Conservation (phyloP, 1,284 basidiomycete genomes). For the Puccinia novopanici region DNA sequence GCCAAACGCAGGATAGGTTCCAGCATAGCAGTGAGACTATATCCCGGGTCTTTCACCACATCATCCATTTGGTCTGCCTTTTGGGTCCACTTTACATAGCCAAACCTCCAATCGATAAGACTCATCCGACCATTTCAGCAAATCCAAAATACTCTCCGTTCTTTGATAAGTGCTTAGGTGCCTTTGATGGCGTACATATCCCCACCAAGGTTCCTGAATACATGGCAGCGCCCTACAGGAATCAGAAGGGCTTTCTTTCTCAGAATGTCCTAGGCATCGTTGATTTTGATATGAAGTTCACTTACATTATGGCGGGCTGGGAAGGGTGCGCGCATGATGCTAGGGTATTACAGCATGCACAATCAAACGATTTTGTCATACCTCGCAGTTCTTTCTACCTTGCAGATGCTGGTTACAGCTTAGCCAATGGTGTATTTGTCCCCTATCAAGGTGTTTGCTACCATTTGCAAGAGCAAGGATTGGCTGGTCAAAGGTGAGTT, state of each 20-base stretch:
- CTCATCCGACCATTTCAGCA: neutral
- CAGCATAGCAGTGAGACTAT: constrained; percentile 4
- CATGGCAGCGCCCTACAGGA: constrained; percentile 54
- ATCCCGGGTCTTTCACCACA: neutral
- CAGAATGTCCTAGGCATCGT: constrained; percentile 58
- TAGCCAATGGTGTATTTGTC: no score
- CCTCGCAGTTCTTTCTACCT: constrained; percentile 53
- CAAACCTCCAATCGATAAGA: neutral
- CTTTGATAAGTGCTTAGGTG: constrained; percentile 55
- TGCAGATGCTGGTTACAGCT: no score
- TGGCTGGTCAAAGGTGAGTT: constrained; percentile 7
- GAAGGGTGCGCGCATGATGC: constrained; percentile 60
- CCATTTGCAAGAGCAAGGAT: constrained; percentile 60
- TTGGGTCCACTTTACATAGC: neutral
- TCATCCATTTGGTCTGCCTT: neutral
- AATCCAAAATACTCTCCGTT: constrained; percentile 55
- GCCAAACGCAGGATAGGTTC: neutral
- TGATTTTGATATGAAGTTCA: constrained; percentile 57
- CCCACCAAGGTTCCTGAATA: constrained; percentile 53
- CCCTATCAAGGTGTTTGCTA: no score
- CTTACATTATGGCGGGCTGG: constrained; percentile 60
- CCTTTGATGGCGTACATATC: constrained; percentile 58
- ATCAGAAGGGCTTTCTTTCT: constrained; percentile 56
- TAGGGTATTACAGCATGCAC: constrained; percentile 56
- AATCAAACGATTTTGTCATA: constrained; percentile 56